Evolutionary conservation across 352 stramenopile genomes (phyloP).

Genomic region (Plasmopara viticola): DNA sequence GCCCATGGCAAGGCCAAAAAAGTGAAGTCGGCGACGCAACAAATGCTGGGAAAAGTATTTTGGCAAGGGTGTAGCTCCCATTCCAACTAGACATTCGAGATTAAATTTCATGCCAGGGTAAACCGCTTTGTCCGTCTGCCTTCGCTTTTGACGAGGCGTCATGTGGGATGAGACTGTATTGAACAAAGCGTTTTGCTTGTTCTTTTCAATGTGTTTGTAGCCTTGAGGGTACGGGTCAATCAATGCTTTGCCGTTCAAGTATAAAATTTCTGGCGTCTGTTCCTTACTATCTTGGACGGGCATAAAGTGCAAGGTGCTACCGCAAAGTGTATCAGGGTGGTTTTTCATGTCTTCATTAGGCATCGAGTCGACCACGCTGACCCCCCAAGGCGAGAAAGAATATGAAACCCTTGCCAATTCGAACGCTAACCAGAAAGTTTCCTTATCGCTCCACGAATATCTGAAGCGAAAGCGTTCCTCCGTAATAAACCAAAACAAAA

Average conservation of each 20-base stretch:
- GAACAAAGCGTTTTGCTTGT: constrained; percentile 23
- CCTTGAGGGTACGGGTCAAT: constrained; percentile 18
- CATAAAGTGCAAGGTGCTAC: constrained; percentile 20
- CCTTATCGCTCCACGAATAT: constrained; percentile 22
- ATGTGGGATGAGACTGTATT: constrained; percentile 16
- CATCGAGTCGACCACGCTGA: constrained; percentile 15
- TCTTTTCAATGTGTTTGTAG: constrained; percentile 7
- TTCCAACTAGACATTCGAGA: constrained; percentile 39
- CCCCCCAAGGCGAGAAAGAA: constrained; percentile 16
- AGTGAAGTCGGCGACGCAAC: constrained; percentile 42
- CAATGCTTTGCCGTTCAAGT: constrained; percentile 18
- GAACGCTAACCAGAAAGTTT: constrained; percentile 21
- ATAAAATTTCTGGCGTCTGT: constrained; percentile 12
- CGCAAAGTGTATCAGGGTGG: constrained; percentile 16
- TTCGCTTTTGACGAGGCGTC: constrained; percentile 13
- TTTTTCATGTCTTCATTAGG: constrained; percentile 18
- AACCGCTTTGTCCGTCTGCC: constrained; percentile 9
- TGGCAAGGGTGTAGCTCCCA: constrained; percentile 37
- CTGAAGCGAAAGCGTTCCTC: constrained; percentile 18
- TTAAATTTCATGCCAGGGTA: constrained; percentile 17
- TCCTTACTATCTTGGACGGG: constrained; percentile 14
- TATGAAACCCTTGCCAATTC: constrained; percentile 16
- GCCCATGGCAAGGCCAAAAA: constrained; percentile 26
- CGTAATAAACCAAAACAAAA: constrained; percentile 22
- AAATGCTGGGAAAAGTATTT: constrained; percentile 26